Evolutionary conservation across 148 eudicot genomes (phyloP).

Genomic region (Vaccinium myrtillus): DNA sequence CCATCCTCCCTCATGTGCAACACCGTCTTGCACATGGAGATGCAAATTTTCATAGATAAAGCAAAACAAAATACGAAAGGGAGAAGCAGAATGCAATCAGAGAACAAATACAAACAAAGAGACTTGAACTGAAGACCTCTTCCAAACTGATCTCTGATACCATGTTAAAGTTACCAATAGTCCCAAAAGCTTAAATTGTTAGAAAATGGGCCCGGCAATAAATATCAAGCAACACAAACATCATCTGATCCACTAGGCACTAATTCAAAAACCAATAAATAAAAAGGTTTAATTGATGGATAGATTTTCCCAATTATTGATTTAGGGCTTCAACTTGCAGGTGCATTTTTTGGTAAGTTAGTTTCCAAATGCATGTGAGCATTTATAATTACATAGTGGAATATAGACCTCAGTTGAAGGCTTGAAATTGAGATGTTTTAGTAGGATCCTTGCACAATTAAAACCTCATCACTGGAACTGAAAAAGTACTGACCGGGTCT

Average conservation of each 20-base stretch:
- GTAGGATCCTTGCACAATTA: not conserved
- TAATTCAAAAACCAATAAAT: not conserved
- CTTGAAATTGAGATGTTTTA: not conserved
- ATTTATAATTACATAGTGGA: not conserved
- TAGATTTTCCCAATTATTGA: not conserved
- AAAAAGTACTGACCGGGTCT: slow-evolving; percentile 69
- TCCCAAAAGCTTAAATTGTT: no score
- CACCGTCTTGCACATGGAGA: no score
- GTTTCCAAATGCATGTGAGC: not conserved
- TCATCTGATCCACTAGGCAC: not conserved
- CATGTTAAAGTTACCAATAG: no score
- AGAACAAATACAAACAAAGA: no score
- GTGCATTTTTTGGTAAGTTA: not conserved
- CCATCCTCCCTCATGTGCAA: no score
- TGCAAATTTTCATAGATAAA: no score
- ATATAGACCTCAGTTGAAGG: not conserved
- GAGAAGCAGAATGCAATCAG: no score
- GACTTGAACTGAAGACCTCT: no score
- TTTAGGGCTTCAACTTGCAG: not conserved
- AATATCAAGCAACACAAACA: no score
- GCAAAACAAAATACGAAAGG: no score
- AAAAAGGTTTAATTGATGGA: not conserved
- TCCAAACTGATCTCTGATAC: no score
- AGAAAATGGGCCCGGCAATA: no score
- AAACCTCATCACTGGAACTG: not conserved